A percentile compares a stretch with the other conserved stretches of the same genome.
Evolutionary conservation across 805 yeast species (phyloP).

Genomic region (Clavispora santaluciae): DNA sequence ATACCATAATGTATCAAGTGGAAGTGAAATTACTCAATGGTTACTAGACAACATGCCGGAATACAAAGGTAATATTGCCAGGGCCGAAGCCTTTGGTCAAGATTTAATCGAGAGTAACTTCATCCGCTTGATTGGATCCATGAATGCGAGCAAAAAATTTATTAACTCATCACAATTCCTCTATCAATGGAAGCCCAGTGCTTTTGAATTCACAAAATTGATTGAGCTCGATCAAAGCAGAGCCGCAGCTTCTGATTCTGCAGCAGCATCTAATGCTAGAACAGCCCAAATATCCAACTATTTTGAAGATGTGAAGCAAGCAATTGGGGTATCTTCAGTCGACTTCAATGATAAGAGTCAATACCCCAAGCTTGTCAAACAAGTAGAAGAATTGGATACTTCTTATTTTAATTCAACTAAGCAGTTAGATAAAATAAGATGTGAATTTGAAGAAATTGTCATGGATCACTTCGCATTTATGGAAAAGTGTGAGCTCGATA

Average conservation of each 20-base stretch:
- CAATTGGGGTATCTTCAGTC: conserved; percentile 38
- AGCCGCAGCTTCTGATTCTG: conserved; percentile 5
- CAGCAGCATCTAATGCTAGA: conserved; percentile 12
- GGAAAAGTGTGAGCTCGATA: conserved; percentile 79
- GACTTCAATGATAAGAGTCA: conserved; percentile 48
- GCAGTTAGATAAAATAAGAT: conserved; percentile 60
- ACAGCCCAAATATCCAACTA: conserved; percentile 23
- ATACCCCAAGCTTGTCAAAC: conserved; percentile 47
- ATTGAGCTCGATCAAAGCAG: conserved; percentile 12
- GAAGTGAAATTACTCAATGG: conserved; percentile 59
- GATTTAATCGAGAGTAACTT: conserved; percentile 59
- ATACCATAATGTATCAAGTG: conserved; percentile 57
- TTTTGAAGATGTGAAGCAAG: conserved; percentile 42
- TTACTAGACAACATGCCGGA: conserved; percentile 42
- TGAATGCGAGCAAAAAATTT: conserved; percentile 46
- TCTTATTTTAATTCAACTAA: conserved; percentile 45
- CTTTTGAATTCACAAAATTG: conserved; percentile 45
- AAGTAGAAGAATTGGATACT: conserved; percentile 54
- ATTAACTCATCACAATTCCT: conserved; percentile 69
- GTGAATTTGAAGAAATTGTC: conserved; percentile 68
- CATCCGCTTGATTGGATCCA: conserved; percentile 60
- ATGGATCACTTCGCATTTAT: conserved; percentile 70
- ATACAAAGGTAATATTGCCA: conserved; percentile 44
- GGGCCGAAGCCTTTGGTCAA: conserved; percentile 72
- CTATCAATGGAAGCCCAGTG: conserved; percentile 77